Evolutionary conservation across 169 alveolate species (phyloP), one percentile per base, ranked within the genome.

Genomic region (Eimeria mitis): DNA sequence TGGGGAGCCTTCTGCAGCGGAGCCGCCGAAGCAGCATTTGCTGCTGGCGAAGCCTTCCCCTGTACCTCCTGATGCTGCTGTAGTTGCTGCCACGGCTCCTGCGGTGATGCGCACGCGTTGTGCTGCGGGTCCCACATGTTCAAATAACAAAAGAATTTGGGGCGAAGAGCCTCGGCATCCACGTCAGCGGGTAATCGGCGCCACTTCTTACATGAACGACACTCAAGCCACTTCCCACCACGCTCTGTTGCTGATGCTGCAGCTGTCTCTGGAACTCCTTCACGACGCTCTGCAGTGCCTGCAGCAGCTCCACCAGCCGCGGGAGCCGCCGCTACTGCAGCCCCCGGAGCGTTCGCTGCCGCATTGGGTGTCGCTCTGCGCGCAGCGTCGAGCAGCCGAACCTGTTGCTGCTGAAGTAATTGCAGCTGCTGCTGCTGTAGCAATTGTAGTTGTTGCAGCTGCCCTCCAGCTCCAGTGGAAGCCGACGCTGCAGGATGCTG

Each of bases 1-100:
- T 54, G 95, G 0, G 63, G 70, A 54, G 90, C 42, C 89, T 89
- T 56, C 79, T 54, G 95, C 70, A 73, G 44, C 63, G 95, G 63
- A 37, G 75, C 42, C 54, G 95, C 89, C 11, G 95, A 37, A 31
- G 95, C 63, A 73, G 95, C 68, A 68, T 42, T 76, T 16, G 73
- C 85, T 23, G 95, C 81, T 25, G 85, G 65, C 40, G 65, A 70
- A 85, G 52, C 81, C 47, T 76, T 90, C 89, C 78, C 81, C 83
- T 68, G 95, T 37, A 73, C 63, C 76, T 56, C 95, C 63, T 71
- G 88, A 54, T 59, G 88, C 83, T 56, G 89, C 89, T 76, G 95
- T 54, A 59, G 94, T 71, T 88, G 90, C 68, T 81, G 94, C 94
- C 92, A 92, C 44, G 96, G 94, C 94, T 92, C 96, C 89, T 92